phyloP scores from a whole-genome alignment of 1,139 yeast species.

The Pichia sp. region DNA sequence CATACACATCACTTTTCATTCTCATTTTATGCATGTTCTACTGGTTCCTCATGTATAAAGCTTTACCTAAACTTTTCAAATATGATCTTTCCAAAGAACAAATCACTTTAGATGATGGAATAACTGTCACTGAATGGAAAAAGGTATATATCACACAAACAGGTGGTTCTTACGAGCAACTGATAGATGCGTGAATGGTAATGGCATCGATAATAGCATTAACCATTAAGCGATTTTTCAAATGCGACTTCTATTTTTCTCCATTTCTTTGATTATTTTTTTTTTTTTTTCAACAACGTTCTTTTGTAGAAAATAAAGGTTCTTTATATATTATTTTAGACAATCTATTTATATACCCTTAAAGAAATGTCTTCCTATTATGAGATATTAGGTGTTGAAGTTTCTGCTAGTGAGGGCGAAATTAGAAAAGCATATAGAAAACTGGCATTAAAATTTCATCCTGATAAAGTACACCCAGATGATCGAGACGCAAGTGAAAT shows the following conservation, averaged over 20 bases:
- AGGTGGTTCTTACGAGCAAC: conserved; percentile 1
- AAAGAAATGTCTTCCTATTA: conserved; percentile 37
- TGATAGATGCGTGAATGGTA: neutral
- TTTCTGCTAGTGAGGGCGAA: conserved; percentile 69
- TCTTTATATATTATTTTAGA: neutral
- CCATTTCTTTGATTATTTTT: neutral
- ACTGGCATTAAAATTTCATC: conserved; percentile 87
- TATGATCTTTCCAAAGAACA: conserved; percentile 37
- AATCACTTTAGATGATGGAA: conserved; percentile 40
- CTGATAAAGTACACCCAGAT: conserved; percentile 71
- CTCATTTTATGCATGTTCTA: conserved; percentile 34
- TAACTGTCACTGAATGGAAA: conserved; percentile 41
- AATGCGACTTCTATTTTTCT: neutral
- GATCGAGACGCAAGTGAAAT: conserved; percentile 74
- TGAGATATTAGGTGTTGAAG: conserved; percentile 74
- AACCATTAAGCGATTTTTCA: neutral
- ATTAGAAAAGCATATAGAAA: conserved; percentile 93
- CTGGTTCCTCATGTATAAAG: conserved; percentile 42
- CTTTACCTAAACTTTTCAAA: conserved; percentile 37
- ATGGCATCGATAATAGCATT: neutral
- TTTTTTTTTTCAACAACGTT: neutral
- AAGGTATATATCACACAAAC: conserved; percentile 7
- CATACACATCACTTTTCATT: conserved; percentile 25
- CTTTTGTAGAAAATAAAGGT: too few relatives aligned
- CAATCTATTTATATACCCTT: neutral